Evolutionary conservation across 176 grass and related monocot species (phyloP).

Genomic region (Saccharum officinarum): DNA sequence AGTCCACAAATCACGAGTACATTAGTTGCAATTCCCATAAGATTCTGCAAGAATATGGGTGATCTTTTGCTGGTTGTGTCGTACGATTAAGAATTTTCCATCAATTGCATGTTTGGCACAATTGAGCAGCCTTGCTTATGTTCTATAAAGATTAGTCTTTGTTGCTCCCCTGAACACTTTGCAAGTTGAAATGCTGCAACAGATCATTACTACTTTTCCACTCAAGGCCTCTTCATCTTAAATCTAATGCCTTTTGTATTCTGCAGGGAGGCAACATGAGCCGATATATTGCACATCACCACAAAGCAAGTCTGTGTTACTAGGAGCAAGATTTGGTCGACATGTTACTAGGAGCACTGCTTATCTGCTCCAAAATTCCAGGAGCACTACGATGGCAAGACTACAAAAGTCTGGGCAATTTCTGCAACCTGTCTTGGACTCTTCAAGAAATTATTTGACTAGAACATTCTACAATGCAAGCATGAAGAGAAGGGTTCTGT

Average conservation of each 20-base stretch:
- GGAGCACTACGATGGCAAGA: background rate
- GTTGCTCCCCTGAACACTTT: background rate
- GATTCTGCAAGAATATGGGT: too few relatives aligned
- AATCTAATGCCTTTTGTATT: background rate
- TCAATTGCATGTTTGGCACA: too few relatives aligned
- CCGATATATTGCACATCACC: constrained; percentile 34
- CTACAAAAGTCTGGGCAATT: constrained; percentile 4
- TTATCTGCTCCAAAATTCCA: constrained; percentile 36
- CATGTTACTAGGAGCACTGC: constrained; percentile 38
- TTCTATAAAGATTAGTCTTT: background rate
- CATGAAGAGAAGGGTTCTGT: constrained; percentile 37
- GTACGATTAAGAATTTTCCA: too few relatives aligned
- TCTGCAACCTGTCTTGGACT: constrained; percentile 8
- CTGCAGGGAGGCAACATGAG: constrained; percentile 58
- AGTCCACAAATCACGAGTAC: background rate
- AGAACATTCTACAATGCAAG: constrained; percentile 16
- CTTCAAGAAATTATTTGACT: constrained; percentile 10
- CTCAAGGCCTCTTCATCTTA: background rate
- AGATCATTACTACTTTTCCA: background rate
- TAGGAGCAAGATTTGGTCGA: constrained; percentile 31
- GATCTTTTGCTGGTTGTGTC: too few relatives aligned
- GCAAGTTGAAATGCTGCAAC: background rate
- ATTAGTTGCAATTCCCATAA: constrained; percentile 1
- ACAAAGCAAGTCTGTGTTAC: constrained; percentile 34
- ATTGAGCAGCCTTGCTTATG: background rate